Evolutionary conservation across 257 asterid genomes (phyloP).

Genomic region (Gentiana macrophylla): DNA sequence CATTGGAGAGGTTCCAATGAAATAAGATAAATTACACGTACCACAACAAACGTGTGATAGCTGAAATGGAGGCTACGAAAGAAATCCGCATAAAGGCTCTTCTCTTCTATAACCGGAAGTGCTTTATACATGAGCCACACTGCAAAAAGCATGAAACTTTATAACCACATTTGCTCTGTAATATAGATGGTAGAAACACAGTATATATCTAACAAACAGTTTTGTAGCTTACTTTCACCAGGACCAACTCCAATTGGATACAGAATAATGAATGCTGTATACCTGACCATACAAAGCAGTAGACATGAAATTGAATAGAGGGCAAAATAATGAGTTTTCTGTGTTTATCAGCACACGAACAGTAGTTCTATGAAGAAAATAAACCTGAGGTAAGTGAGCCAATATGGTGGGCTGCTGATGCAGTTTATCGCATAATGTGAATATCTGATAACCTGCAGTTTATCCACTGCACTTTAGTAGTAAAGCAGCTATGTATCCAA

Average conservation of each 20-base stretch:
- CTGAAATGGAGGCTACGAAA: constrained; percentile 42
- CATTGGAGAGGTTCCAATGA: too few species aligned
- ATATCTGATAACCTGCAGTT: constrained; percentile 66
- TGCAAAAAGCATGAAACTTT: constrained; percentile 16
- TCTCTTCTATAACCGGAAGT: constrained; percentile 60
- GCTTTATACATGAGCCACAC: constrained; percentile 96
- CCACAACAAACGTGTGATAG: constrained; percentile 53
- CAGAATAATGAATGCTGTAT: constrained; percentile 76
- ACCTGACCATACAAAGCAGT: constrained; percentile 35
- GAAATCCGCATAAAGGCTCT: constrained; percentile 49
- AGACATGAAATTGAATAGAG: neutral
- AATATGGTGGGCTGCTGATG: constrained; percentile 47
- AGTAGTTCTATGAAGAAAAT: constrained; percentile 1
- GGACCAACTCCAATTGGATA: constrained; percentile 79
- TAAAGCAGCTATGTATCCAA: too few species aligned
- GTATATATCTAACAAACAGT: neutral
- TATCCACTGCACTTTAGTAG: too few species aligned
- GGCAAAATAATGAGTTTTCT: too few species aligned
- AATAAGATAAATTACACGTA: constrained; percentile 16
- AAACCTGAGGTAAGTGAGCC: constrained; percentile 72
- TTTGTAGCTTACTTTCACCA: constrained; percentile 77
- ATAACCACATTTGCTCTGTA: neutral
- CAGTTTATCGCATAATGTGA: constrained; percentile 61
- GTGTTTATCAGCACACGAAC: neutral
- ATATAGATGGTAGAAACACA: neutral